Evolutionary conservation across 768 basidiomycete genomes (phyloP).

Genomic region (Terana coerulea): DNA sequence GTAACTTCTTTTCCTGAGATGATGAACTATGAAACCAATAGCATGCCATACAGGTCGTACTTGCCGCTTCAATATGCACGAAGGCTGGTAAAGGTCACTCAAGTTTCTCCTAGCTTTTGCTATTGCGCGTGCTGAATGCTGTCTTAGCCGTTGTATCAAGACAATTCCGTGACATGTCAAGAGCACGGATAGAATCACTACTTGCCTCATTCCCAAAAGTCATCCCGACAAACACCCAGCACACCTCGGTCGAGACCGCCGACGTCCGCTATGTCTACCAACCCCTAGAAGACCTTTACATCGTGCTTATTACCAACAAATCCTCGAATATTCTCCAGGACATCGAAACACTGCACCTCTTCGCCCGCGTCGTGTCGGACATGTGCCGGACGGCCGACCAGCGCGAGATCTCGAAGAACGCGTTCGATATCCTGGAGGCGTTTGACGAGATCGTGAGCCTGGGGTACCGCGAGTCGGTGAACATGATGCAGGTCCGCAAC

Average conservation of each 20-base stretch:
- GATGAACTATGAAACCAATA: no score
- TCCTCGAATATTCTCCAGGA: conserved; percentile 99
- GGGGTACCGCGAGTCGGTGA: conserved; percentile 80
- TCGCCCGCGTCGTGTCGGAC: conserved; percentile 91
- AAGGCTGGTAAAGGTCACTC: conserved; percentile 88
- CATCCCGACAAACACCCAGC: conserved; percentile 91
- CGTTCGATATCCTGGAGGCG: conserved; percentile 90
- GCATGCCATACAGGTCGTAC: no score
- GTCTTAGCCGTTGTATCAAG: conserved; percentile 86
- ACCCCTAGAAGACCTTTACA: conserved; percentile 94
- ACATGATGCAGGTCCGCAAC: conserved; percentile 73
- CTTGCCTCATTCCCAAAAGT: conserved; percentile 97
- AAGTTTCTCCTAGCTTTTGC: not conserved
- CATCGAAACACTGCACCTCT: conserved; percentile 92
- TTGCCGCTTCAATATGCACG: conserved; percentile 93
- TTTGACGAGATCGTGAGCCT: conserved; percentile 96
- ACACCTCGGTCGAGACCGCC: conserved; percentile 92
- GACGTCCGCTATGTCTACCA: conserved; percentile 98
- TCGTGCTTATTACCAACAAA: conserved; percentile 96
- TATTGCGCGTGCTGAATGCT: not conserved
- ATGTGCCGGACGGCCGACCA: conserved; percentile 84
- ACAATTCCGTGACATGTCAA: conserved; percentile 91
- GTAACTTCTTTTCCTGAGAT: no score
- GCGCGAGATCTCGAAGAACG: conserved; percentile 83
- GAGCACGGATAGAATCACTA: conserved; percentile 90